Base-by-base conservation (phyloP, 805 yeast genomes). In the Sporopachydermia quercuum region DNA sequence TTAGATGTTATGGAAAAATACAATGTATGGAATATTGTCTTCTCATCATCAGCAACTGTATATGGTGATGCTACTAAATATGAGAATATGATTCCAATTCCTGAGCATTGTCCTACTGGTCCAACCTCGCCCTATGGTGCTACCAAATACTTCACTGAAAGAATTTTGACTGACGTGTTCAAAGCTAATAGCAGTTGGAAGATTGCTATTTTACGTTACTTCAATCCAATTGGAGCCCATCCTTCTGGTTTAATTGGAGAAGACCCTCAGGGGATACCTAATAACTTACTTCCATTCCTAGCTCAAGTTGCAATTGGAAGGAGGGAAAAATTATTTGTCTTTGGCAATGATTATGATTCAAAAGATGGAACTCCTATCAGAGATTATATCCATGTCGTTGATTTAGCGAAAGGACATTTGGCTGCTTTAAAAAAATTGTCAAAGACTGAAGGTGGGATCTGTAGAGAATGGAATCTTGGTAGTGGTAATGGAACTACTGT, bases 171-270 rank as follows among this genome's bases (percentile, higher is more conserved):
- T 23, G 86, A 77, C 52, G 45, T 49, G 3, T 54, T 58, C 53
- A 48, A 49, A 19, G 61, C 59, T 11, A 23, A 23, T 23, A n/a
- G 30, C 30, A 17, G 35, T 2, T 71, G 75, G 75, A 61, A 61
- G 35, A 57, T 66, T 34, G 89, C 86, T 3, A 65, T 80, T 38
- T 61, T 83, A 50, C 68, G 91, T 42, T 83, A 81, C 58, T 82
- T 80, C 63, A 81, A 82, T 52, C 91, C 93, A 27, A 78, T 80
- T 47, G 93, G 93, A 33, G 89, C 91, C 14, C 93, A 82, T 53
- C 82, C 87, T 3, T 73, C 84, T 2, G 91, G 91, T 8, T 58
- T 74, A 27, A 65, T 82, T 43, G 93, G 93, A 33, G 93, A 83
- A 52, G 87, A 81, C 54, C 87, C 87, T 4, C 62, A 71, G 44